Evolutionary conservation across 202 grass and related monocot genomes (phyloP).

Genomic region (Cymbopogon flexuosus): DNA sequence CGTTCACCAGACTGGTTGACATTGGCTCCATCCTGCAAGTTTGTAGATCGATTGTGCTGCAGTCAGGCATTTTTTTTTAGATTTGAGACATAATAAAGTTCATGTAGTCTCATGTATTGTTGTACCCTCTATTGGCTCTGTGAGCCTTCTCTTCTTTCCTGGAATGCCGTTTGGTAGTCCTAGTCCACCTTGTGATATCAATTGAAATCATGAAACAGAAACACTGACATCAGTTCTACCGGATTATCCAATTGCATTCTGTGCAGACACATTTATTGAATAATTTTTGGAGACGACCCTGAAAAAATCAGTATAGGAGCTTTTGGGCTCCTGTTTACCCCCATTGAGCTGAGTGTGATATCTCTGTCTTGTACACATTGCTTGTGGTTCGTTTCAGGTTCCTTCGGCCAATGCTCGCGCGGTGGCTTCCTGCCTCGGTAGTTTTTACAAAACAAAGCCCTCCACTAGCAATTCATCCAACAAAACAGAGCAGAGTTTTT

Average conservation of each 20-base stretch:
- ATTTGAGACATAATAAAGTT: slow-evolving; percentile 30
- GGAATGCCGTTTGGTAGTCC: neutral
- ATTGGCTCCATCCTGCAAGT: slow-evolving; percentile 20
- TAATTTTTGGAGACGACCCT: neutral
- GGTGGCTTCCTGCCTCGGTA: too few species aligned
- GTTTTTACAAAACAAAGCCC: too few species aligned
- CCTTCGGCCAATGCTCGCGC: neutral
- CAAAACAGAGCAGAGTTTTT: too few species aligned
- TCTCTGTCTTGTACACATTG: neutral
- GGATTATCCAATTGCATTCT: neutral
- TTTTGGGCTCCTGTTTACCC: neutral
- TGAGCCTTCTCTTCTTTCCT: neutral
- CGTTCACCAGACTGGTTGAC: neutral
- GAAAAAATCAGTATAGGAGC: neutral
- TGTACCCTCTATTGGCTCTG: neutral
- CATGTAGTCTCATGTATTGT: neutral
- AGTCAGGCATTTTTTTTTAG: neutral
- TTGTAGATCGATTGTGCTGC: slow-evolving; percentile 6
- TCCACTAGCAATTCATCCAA: too few species aligned
- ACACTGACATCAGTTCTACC: neutral
- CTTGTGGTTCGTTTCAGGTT: neutral
- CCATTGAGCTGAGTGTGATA: neutral
- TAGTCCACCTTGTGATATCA: neutral
- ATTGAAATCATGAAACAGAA: neutral
- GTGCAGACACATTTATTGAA: neutral